These are phyloP conservation scores for Xylariales sp. DNA, from an alignment of 2,329 filamentous ascomycete genomes.

Conservation along the genomic window DNA sequence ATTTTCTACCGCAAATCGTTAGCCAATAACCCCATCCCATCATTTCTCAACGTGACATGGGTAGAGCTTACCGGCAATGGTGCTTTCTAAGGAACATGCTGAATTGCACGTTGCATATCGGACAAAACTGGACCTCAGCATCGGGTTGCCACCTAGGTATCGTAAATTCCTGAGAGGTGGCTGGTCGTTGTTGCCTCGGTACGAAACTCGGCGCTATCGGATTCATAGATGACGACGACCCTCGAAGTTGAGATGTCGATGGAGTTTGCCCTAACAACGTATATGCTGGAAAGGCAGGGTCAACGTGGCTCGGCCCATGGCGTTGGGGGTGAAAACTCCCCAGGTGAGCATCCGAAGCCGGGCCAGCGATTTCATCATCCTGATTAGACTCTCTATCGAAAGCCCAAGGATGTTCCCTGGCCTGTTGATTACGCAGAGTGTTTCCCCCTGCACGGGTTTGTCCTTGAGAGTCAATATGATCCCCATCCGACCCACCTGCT, in stretches of 20 bases:
- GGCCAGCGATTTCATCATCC: background rate
- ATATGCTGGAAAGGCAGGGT: background rate
- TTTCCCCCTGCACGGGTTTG: slow-evolving; percentile 2
- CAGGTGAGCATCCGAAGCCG: too few relatives aligned
- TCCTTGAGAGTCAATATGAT: background rate
- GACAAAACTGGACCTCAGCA: slow-evolving; percentile 81
- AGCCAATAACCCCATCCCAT: slow-evolving; percentile 2
- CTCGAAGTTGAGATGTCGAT: background rate
- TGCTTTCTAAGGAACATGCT: slow-evolving; percentile 90
- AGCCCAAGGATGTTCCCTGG: background rate
- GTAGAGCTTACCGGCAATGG: slow-evolving; percentile 78
- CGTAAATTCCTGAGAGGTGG: slow-evolving; percentile 58
- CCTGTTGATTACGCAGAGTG: slow-evolving; percentile 6
- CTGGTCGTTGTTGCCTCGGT: slow-evolving; percentile 14
- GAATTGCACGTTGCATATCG: slow-evolving; percentile 84
- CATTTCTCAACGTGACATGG: background rate
- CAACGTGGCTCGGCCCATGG: background rate
- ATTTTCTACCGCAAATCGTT: slow-evolving; percentile 70
- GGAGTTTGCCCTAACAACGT: background rate
- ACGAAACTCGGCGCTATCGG: slow-evolving; percentile 33
- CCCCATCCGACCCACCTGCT: too few relatives aligned
- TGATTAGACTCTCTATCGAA: background rate
- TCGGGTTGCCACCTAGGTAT: slow-evolving; percentile 91
- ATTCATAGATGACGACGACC: slow-evolving; percentile 24
- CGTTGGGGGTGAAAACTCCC: slow-evolving; percentile 6